Percentiles rank a stretch among this genome's conserved stretches.
Conservation (phyloP, 2,329 filamentous ascomycete genomes). For the Penicillium decumbens region DNA sequence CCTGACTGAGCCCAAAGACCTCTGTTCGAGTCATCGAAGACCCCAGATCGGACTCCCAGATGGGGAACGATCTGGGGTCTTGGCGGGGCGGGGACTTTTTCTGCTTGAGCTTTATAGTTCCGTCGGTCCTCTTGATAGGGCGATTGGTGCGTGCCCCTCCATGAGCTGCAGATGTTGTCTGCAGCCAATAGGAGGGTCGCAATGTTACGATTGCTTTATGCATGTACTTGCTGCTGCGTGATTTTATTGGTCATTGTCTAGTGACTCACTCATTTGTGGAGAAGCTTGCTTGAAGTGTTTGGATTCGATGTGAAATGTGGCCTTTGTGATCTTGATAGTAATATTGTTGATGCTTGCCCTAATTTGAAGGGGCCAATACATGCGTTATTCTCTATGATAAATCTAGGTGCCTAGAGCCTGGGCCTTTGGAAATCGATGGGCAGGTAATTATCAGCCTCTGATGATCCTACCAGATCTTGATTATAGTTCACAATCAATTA, state of each 20-base stretch:
- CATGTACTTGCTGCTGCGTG: slow-evolving; percentile 3
- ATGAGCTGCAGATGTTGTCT: not conserved
- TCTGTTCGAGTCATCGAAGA: slow-evolving; percentile 5
- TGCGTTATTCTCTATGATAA: not conserved
- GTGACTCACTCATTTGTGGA: slow-evolving; percentile 9
- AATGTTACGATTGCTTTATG: not conserved
- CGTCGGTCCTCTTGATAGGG: not conserved
- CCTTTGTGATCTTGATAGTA: not conserved
- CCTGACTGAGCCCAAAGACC: not conserved
- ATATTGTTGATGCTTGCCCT: slow-evolving; percentile 1
- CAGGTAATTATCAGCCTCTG: not conserved
- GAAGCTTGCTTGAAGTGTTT: not conserved
- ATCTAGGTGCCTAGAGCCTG: not conserved
- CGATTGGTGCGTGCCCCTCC: slow-evolving; percentile 1
- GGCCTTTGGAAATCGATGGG: not conserved
- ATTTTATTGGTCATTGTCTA: slow-evolving; percentile 4
- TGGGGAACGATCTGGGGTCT: slow-evolving; percentile 9
- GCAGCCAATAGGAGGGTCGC: slow-evolving; percentile 2
- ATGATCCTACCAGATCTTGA: not conserved
- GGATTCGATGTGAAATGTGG: not conserved
- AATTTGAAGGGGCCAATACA: not conserved
- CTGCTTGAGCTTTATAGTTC: slow-evolving; percentile 11
- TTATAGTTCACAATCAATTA: not conserved
- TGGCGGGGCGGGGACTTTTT: slow-evolving; percentile 3
- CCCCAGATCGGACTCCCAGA: slow-evolving; percentile 8